Base-by-base conservation (phyloP, 106 monocot genomes). In the Apostasia ramifera region DNA sequence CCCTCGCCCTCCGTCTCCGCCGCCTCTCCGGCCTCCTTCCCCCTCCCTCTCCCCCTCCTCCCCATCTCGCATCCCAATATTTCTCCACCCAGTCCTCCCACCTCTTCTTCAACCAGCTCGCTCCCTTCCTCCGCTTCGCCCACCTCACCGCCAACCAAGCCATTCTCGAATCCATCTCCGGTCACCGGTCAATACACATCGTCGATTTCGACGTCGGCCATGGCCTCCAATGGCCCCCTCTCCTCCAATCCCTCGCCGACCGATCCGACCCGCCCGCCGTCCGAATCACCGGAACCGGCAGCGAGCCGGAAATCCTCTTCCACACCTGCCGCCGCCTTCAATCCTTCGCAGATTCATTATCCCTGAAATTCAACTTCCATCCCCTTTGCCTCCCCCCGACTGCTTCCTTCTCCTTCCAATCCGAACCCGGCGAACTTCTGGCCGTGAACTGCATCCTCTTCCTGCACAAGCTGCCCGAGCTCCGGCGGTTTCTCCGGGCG, bases 111-210 rank as follows among this genome's bases (percentile, higher is more conserved):
- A 98, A 92, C 84, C 78, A 98, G 45, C 71, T 98, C 78, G 83
- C 97, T 1, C 97, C 97, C 0, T 98, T 87, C 77, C 63, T 92
- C 67, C 89, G 97, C 44, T 98, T 98, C 82, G 72, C 84, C 41
- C 97, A 98, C 77, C 87, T 98, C 66, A 98, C 97, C 6, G 92
- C 97, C 40, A 98, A 98, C 81, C 97, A 98, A 53, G 97, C 97
- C 62, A 98, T 98, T 44, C 87, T 98, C 58, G 97, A 98, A 59
- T 84, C 89, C 26, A 73, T 80, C 13, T 75, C 75, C 6, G 84
- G 71, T 3, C 78, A 42, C 59, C 66, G 62, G 4, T 50, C 66
- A 1, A 55, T 98, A 54, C 97, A 98, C 87, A 90, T 98, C 66
- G 64, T 98, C 53, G 97, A 98, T 59, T 83, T 92, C 65, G 92